These are phyloP conservation scores for Phellinidium pouzarii DNA, from an alignment of 1,284 basidiomycete species.

Conservation along the genomic window DNA sequence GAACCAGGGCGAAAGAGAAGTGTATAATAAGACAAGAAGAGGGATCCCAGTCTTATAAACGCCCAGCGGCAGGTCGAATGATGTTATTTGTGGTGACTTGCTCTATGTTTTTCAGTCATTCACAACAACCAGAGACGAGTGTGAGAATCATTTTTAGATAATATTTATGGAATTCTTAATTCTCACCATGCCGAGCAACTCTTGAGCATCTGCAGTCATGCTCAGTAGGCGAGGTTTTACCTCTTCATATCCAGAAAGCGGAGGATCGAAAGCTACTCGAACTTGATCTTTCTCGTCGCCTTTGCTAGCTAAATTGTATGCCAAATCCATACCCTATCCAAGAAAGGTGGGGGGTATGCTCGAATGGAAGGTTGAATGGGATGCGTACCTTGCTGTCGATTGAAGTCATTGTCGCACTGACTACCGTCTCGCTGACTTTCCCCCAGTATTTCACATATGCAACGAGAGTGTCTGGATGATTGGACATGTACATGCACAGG, in stretches of 20 bases:
- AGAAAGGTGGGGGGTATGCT: neutral
- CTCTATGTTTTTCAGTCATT: conserved; percentile 35
- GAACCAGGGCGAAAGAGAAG: conserved; percentile 32
- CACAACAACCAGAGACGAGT: no score
- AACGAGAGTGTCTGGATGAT: conserved; percentile 72
- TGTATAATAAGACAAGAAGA: conserved; percentile 34
- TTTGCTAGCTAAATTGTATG: conserved; percentile 45
- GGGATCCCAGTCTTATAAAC: conserved; percentile 22
- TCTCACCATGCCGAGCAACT: conserved; percentile 67
- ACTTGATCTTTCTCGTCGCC: conserved; percentile 42
- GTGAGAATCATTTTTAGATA: neutral
- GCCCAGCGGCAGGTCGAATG: conserved; percentile 41
- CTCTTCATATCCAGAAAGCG: conserved; percentile 64
- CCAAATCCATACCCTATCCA: conserved; percentile 59
- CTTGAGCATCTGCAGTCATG: conserved; percentile 70
- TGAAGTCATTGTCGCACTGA: conserved; percentile 54
- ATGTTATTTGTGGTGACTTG: conserved; percentile 52
- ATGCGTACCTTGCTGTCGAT: conserved; percentile 54
- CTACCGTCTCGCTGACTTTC: conserved; percentile 46
- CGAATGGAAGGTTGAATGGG: neutral
- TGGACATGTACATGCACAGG: conserved; percentile 77
- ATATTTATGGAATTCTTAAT: neutral
- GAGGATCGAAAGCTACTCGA: conserved; percentile 57
- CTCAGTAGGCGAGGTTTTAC: conserved; percentile 69
- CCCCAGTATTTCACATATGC: conserved; percentile 73